phyloP scores from a whole-genome alignment of 2,329 filamentous ascomycete genomes.

The Trichoderma sp. region DNA sequence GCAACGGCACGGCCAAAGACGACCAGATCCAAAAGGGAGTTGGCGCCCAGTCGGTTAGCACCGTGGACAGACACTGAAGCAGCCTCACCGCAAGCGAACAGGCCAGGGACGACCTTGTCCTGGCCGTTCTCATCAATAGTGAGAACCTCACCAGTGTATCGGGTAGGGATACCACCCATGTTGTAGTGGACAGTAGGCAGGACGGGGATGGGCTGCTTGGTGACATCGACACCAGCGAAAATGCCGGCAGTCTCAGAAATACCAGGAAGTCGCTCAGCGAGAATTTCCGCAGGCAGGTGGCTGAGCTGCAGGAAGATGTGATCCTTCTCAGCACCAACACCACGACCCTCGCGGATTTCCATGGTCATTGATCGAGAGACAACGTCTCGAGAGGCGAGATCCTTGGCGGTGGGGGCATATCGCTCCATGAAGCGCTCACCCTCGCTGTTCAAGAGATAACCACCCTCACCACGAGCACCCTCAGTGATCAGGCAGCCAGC shows the following conservation, averaged over 20 bases:
- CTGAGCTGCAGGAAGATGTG: conserved; percentile 98
- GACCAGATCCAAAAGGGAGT: conserved; percentile 95
- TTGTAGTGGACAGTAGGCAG: conserved; percentile 98
- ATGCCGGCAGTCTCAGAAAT: conserved; percentile 98
- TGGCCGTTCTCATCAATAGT: conserved; percentile 83
- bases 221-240: conserved; percentile 95
- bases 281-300: conserved; percentile 87
- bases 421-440: conserved; percentile 99
- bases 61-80: conserved; percentile 98
- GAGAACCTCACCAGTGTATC: conserved; percentile 94
- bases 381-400: conserved; percentile 93
- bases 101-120: conserved; percentile 89
- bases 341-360: conserved; percentile 96
- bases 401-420: conserved; percentile 96
- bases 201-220: conserved; percentile 95
- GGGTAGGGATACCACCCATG: conserved; percentile 98
- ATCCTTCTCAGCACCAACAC: conserved; percentile 95
- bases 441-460: conserved; percentile 95
- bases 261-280: conserved; percentile 94
- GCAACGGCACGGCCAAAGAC: conserved; percentile 98
- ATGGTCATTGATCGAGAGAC: conserved; percentile 98
- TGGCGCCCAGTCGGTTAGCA: conserved; percentile 95
- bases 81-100: conserved; percentile 96
- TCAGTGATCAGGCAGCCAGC: conserved; percentile 98
- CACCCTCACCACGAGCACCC: conserved; percentile 96